Conservation (phyloP, 306 rosid genomes). For the Astragalus membranaceus region DNA sequence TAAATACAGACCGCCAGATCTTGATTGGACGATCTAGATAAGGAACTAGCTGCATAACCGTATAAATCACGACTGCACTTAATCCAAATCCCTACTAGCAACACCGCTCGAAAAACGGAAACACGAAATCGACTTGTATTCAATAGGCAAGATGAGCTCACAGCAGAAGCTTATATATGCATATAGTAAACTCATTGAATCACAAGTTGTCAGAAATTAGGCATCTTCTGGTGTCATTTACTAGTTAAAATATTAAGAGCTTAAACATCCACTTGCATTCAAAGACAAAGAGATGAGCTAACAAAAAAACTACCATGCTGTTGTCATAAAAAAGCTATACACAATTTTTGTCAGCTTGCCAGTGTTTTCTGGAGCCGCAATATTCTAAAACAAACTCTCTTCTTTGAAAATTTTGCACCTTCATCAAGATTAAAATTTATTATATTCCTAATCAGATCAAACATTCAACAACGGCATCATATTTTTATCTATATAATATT, state of each 20-base stretch:
- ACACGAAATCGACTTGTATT: slow-evolving; percentile 17
- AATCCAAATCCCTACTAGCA: background rate
- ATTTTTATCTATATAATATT: background rate
- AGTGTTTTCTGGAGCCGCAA: slow-evolving; percentile 26
- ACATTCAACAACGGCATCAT: slow-evolving; percentile 2
- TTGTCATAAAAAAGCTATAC: background rate
- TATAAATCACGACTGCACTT: too few species aligned
- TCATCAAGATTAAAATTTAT: slow-evolving; percentile 10
- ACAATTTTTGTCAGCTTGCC: slow-evolving; percentile 22
- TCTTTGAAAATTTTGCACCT: slow-evolving; percentile 3
- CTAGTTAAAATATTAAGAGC: slow-evolving; percentile 16
- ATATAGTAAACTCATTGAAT: slow-evolving; percentile 18
- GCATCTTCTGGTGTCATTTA: slow-evolving; percentile 18
- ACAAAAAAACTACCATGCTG: slow-evolving; percentile 16
- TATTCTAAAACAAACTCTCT: slow-evolving; percentile 10
- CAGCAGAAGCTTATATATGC: background rate
- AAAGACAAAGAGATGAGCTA: slow-evolving; percentile 24
- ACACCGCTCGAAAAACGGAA: slow-evolving; percentile 11
- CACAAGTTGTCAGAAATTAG: background rate
- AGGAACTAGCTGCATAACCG: too few species aligned
- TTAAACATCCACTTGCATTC: slow-evolving; percentile 25
- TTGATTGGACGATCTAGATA: too few species aligned
- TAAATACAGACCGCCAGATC: too few species aligned
- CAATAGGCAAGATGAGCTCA: background rate
- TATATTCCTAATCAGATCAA: slow-evolving; percentile 7